Percentiles rank a stretch among this genome's conserved stretches.
Evolutionary conservation across 306 rosid species (phyloP).

Genomic region (Quercus mongolica): DNA sequence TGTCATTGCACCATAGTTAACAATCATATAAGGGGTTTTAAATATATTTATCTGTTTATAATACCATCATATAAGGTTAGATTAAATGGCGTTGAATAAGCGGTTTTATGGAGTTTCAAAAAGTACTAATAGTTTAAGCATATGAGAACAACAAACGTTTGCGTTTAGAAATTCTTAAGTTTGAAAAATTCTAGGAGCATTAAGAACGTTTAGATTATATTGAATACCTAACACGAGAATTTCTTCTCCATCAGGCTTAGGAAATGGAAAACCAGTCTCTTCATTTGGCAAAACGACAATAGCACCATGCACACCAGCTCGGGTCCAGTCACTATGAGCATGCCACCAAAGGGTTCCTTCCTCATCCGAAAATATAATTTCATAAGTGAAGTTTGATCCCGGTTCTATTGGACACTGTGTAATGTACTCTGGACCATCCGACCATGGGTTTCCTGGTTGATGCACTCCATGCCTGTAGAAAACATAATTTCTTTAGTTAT

Average conservation of each 20-base stretch:
- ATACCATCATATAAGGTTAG: no score
- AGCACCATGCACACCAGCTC: constrained; percentile 35
- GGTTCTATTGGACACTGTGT: constrained; percentile 36
- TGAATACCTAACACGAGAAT: constrained; percentile 20
- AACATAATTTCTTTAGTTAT: no score
- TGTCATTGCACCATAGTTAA: no score
- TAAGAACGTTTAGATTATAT: background rate
- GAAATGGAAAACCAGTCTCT: constrained; percentile 20
- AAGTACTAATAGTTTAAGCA: no score
- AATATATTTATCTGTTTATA: no score
- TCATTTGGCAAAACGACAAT: constrained; percentile 12
- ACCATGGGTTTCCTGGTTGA: constrained; percentile 42
- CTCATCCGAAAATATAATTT: constrained; percentile 24
- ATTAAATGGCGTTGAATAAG: no score
- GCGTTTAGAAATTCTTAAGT: no score
- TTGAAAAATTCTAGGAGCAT: no score
- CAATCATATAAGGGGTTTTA: no score
- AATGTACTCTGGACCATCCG: constrained; percentile 40
- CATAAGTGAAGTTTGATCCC: constrained; percentile 25
- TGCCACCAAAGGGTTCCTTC: constrained; percentile 55
- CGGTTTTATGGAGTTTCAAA: no score
- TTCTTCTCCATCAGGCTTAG: constrained; percentile 18
- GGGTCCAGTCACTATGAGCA: constrained; percentile 40
- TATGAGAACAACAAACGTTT: no score
- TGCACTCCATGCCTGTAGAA: constrained; percentile 35